Base-by-base conservation (phyloP, 495 filamentous ascomycete species). In the Thermothielavioides terrestris region DNA sequence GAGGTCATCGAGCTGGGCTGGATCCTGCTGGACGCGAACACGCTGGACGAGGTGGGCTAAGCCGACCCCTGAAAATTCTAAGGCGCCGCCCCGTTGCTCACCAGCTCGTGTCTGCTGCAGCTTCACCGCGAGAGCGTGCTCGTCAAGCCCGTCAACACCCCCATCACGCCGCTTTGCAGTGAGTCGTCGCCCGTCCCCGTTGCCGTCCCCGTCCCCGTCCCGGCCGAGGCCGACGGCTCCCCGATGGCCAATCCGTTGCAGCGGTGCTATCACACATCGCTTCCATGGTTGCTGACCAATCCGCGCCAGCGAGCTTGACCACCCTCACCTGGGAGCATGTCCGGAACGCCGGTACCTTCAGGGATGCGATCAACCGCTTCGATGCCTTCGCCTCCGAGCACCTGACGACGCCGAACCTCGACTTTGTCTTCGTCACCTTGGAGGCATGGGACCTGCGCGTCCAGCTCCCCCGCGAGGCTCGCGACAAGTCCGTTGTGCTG, bases 291-390 rank as follows among this genome's bases (percentile, higher is more conserved):
- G 49, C 58, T 63, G 54, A 67, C 59, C 46, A 49, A 53, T 46
- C 35, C 40, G 40, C 57, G 18, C 52, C 61, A 95, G 90, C 92
- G 67, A 96, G 90, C 70, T 77, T 98, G 67, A 98, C 92, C 22
- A 98, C 92, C 49, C 75, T 98, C 57, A 96, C 92, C 32, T 97
- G 94, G 94, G 92, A 98, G 68, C 89, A 98, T 70, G 94, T 97
- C 60, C 86, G 94, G 61, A 88, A 88, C 53, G 91, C 94, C 58
- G 92, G 92, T 43, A 87, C 88, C 45, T 98, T 98, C 78, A 82
- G 91, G 51, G 92, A 96, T 72, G 92, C 92, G 39, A 83, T 98
- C 74, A 89, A 85, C 67, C 87, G 87, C 43, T 94, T 98, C 68
- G 90, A 96, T 67, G 74, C 80, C 51, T 98, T 95, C 62, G 89